Evolutionary conservation across 1,284 basidiomycete genomes (phyloP).

Genomic region (Ceratobasidium sp.): DNA sequence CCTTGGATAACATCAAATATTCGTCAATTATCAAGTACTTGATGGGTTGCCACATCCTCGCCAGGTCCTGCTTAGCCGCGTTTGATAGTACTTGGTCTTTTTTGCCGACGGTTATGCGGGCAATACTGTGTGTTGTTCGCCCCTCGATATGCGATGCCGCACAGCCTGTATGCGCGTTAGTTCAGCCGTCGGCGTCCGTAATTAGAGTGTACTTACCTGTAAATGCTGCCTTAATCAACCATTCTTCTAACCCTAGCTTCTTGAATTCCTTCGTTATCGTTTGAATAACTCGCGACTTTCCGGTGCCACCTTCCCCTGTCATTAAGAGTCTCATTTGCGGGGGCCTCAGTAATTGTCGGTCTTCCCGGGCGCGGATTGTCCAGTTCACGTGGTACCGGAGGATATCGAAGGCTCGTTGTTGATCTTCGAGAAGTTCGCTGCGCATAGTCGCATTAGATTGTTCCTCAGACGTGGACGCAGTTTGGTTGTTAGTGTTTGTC

Average conservation of each 20-base stretch:
- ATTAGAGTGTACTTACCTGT: constrained; percentile 53
- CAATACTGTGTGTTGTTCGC: constrained; percentile 55
- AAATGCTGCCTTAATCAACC: constrained; percentile 57
- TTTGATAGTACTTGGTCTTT: neutral
- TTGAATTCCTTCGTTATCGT: no score
- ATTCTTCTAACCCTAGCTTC: neutral
- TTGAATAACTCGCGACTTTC: constrained; percentile 60
- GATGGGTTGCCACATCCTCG: constrained; percentile 16
- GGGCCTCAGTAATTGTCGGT: neutral
- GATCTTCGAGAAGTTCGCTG: no score
- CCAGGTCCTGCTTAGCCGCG: neutral
- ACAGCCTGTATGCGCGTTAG: neutral
- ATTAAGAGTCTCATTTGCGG: constrained; percentile 57
- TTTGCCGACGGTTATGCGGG: neutral
- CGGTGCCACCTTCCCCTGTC: constrained; percentile 60
- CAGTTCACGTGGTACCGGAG: neutral
- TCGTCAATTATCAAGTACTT: constrained; percentile 59
- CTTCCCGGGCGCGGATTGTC: neutral
- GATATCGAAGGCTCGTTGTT: constrained; percentile 37
- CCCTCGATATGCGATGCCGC: constrained; percentile 60
- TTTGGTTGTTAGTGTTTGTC: no score
- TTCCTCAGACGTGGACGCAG: no score
- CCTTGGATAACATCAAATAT: constrained; percentile 57
- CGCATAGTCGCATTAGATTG: no score
- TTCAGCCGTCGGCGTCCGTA: neutral